Percentiles rank a stretch among this genome's conserved stretches.
phyloP scores from a whole-genome alignment of 2,329 filamentous ascomycete species.

The Claviceps africana region DNA sequence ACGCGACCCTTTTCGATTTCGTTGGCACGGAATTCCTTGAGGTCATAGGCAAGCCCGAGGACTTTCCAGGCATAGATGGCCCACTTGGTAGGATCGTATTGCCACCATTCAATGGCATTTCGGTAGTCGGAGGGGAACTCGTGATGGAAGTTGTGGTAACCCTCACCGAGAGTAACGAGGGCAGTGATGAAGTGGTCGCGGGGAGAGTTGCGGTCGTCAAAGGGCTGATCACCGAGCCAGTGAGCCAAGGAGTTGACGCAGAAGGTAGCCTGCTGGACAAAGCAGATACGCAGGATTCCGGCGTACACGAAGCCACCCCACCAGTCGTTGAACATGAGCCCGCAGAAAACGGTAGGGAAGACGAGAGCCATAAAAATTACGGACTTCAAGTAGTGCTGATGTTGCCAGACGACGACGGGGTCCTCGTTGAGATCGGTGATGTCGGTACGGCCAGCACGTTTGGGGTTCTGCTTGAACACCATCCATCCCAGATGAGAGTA shows the following conservation, averaged over 20 bases:
- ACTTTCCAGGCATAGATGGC: constrained; percentile 74
- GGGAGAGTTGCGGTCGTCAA: constrained; percentile 83
- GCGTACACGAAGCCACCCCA: constrained; percentile 71
- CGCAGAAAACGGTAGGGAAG: constrained; percentile 62
- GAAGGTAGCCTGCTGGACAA: constrained; percentile 86
- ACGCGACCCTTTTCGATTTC: constrained; percentile 86
- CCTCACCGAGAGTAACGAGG: constrained; percentile 71
- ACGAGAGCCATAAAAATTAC: constrained; percentile 64
- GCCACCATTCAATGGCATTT: constrained; percentile 81
- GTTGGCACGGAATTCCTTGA: constrained; percentile 84
- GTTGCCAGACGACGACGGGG: constrained; percentile 73
- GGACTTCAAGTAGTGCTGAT: constrained; percentile 72
- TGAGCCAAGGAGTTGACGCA: constrained; percentile 85
- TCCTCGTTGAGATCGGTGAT: constrained; percentile 83
- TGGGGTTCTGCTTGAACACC: constrained; percentile 86
- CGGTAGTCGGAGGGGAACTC: constrained; percentile 90
- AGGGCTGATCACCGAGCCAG: constrained; percentile 84
- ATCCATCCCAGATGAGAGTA: constrained; percentile 78
- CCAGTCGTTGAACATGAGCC: constrained; percentile 71
- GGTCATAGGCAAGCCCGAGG: constrained; percentile 68
- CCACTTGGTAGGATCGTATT: constrained; percentile 90
- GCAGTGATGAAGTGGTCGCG: constrained; percentile 80
- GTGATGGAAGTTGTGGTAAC: constrained; percentile 94
- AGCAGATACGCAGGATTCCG: constrained; percentile 75
- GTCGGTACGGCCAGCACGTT: constrained; percentile 75